These are phyloP conservation scores for Grosmannia serpens DNA, from an alignment of 2,329 filamentous ascomycete species.

Conservation along the genomic window DNA sequence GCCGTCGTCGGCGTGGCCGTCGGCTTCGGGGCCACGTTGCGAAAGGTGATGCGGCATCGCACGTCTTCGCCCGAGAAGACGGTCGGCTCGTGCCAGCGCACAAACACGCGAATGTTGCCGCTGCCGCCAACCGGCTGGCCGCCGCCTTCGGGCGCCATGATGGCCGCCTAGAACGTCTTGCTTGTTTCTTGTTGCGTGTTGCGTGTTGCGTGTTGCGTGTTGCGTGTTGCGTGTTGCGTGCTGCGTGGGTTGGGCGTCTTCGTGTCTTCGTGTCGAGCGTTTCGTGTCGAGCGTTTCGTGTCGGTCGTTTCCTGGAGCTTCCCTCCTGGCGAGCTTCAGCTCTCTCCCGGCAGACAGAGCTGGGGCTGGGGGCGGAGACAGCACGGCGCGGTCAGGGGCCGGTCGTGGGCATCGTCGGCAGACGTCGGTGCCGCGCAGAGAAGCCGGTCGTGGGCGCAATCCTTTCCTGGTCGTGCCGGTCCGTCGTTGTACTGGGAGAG, in stretches of 20 bases:
- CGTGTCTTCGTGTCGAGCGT: too few relatives aligned
- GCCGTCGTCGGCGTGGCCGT: constrained; percentile 4
- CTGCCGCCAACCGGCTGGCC: not conserved
- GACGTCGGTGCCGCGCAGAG: not conserved
- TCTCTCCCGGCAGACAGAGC: too few relatives aligned
- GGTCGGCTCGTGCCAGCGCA: constrained; percentile 86
- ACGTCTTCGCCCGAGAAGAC: constrained; percentile 96
- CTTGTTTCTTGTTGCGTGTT: too few relatives aligned
- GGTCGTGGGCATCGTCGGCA: constrained; percentile 1
- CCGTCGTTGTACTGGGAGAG: too few relatives aligned
- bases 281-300: too few relatives aligned
- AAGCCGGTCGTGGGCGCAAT: not conserved
- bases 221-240: too few relatives aligned
- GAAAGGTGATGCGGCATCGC: constrained; percentile 93
- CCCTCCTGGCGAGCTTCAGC: too few relatives aligned
- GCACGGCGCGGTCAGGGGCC: constrained; percentile 7
- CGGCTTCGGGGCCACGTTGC: constrained; percentile 51
- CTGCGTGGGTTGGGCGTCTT: too few relatives aligned
- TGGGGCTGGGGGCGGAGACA: not conserved
- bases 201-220: too few relatives aligned
- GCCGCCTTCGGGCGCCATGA: not conserved
- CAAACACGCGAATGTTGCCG: constrained; percentile 79
- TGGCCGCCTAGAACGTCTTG: too few relatives aligned
- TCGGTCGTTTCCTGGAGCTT: too few relatives aligned
- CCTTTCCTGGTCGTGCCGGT: not conserved